Evolutionary conservation across 2,329 filamentous ascomycete species (phyloP).

Genomic region (Zasmidium angulare): DNA sequence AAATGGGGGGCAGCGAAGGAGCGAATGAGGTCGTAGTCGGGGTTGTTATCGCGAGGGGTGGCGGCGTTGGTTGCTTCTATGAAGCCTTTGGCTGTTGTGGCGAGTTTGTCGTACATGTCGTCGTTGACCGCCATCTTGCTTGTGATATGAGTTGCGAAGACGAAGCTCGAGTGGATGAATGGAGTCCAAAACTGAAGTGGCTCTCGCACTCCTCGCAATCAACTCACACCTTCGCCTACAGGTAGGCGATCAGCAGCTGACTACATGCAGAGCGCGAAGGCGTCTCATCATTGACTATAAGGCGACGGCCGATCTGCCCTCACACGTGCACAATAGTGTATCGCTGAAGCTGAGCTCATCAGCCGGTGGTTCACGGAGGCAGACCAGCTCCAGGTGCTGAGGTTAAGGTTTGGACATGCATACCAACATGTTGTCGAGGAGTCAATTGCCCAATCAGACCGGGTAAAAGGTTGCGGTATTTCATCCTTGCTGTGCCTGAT

Average conservation of each 20-base stretch:
- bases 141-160: too few relatives aligned
- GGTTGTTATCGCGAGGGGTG: slow-evolving; percentile 15
- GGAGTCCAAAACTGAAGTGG: not conserved
- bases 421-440: not conserved
- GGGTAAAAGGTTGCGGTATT: not conserved
- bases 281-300: not conserved
- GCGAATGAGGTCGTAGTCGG: slow-evolving; percentile 16
- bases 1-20: slow-evolving; percentile 16
- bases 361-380: not conserved
- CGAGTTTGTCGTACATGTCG: slow-evolving; percentile 15
- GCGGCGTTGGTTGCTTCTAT: slow-evolving; percentile 18
- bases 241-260: not conserved
- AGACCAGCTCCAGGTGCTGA: not conserved
- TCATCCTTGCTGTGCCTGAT: not conserved
- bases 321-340: not conserved
- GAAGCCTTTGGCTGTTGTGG: slow-evolving; percentile 17
- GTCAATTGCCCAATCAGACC: not conserved
- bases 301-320: not conserved
- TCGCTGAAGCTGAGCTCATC: not conserved
- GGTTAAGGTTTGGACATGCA: not conserved
- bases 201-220: not conserved
- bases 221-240: too few relatives aligned
- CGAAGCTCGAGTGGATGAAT: too few relatives aligned
- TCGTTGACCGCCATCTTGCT: not conserved
- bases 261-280: not conserved